Base-by-base conservation (phyloP, 768 basidiomycete species). In the Tricholoma terreum region DNA sequence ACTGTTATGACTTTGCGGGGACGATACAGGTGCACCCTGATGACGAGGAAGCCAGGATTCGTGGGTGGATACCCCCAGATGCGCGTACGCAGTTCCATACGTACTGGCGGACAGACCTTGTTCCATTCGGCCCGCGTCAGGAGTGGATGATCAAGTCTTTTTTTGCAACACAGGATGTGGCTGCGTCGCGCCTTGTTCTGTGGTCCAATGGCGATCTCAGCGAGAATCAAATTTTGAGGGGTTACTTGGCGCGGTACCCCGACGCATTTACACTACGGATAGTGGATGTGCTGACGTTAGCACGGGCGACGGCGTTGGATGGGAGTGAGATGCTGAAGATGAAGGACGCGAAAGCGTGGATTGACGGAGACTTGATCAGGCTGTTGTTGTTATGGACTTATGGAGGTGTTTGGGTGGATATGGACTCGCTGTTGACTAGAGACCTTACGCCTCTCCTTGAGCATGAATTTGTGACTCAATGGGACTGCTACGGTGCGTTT, bases 331-430 rank as follows among this genome's bases (percentile, higher is more conserved):
- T 90, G 58, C 69, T 96, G 58, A 71, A 70, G 6, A 72, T 80
- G 55, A 76, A 83, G 54, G 96, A 98, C 67, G 71, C 76, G 61
- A 88, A 87, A 69, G 96, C 93, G 6, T 98, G 95, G 96, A 77
- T 97, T 24, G 96, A 98, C 63, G 94, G 96, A 0, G 96, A 98
- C 69, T 80, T 97, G 55, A 80, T 98, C n/a, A 78, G 96, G 51
- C 67, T 98, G 61, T 75, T 99, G 58, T 83, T 94, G 27, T 73
- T 97, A 33, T 98, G 94, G 92, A 85, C 83, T 59, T 85, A 83
- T 65, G 96, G 96, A 1, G 96, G 96, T 0, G 84, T 97, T 21
- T 98, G 96, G 96, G 80, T 98, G 48, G 96, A 99, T 69, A 97
- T 98, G 94, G 96, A 99, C 71, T 90, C 90, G 51, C 80, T 98